Conservation (phyloP, 345 rosid species). For the Rubroshorea leprosula region DNA sequence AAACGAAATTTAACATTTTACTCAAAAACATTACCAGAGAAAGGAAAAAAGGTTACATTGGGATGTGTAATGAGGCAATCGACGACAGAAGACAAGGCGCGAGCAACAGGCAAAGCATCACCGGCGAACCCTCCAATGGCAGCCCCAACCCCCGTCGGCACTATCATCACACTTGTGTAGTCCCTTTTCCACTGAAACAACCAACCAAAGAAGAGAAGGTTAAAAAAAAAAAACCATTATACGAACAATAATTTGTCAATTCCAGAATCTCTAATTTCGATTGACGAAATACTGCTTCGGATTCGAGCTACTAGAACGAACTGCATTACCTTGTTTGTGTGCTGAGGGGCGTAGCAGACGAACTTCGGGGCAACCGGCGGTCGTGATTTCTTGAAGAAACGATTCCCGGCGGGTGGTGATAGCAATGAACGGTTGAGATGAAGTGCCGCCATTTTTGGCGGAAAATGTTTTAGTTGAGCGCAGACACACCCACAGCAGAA, state of each 20-base stretch:
- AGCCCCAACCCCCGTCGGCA: slow-evolving; percentile 60
- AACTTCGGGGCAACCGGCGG: slow-evolving; percentile 8
- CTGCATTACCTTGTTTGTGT: slow-evolving; percentile 26
- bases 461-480: slow-evolving; percentile 1
- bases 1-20: too few species aligned
- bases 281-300: background rate
- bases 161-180: slow-evolving; percentile 59
- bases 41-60: slow-evolving; percentile 24
- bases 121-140: slow-evolving; percentile 61
- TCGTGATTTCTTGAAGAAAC: slow-evolving; percentile 10
- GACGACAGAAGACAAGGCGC: slow-evolving; percentile 49
- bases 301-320: background rate
- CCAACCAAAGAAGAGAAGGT: background rate
- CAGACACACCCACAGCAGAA: too few species aligned
- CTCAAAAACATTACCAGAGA: background rate
- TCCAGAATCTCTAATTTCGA: background rate
- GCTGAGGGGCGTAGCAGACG: slow-evolving; percentile 21
- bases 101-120: slow-evolving; percentile 56
- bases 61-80: slow-evolving; percentile 68
- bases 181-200: slow-evolving; percentile 40
- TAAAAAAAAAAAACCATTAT: too few species aligned
- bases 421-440: slow-evolving; percentile 20
- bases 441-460: slow-evolving; percentile 28
- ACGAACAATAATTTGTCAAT: background rate
- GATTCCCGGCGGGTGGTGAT: background rate